Percentiles rank a stretch among this genome's conserved stretches.
Conservation (phyloP, 495 filamentous ascomycete genomes). For the Daldinia bambusicola region DNA sequence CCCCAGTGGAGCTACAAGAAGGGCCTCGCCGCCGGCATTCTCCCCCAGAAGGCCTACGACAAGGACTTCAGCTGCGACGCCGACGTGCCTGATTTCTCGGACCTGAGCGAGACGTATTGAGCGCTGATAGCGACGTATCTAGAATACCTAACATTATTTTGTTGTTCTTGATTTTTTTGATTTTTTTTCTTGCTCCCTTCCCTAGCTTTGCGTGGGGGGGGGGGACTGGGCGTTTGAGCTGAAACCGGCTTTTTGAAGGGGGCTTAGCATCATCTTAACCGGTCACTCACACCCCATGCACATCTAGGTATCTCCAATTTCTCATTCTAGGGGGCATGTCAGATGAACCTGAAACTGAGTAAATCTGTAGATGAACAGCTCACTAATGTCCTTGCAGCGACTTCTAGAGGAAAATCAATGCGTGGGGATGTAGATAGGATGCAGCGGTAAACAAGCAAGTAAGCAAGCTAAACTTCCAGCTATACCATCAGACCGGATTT, state of each 20-base stretch:
- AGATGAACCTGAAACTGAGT: neutral
- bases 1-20: slow-evolving; percentile 95
- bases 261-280: neutral
- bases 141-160: neutral
- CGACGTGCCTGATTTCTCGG: slow-evolving; percentile 74
- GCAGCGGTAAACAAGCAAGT: neutral
- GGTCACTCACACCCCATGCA: neutral
- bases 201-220: neutral
- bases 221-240: slow-evolving; percentile 1
- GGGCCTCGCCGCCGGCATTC: slow-evolving; percentile 81
- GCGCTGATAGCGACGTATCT: neutral
- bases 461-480: neutral
- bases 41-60: slow-evolving; percentile 82
- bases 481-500: neutral
- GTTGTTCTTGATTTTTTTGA: neutral
- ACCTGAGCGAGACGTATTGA: slow-evolving; percentile 43
- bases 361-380: neutral
- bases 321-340: neutral
- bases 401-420: neutral
- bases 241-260: neutral
- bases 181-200: neutral
- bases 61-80: slow-evolving; percentile 78
- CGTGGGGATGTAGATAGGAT: neutral
- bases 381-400: neutral
- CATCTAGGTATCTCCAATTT: neutral